Percentiles rank a stretch among this genome's conserved stretches.
phyloP scores from a whole-genome alignment of 768 basidiomycete genomes.

The Hysterangium stoloniferum region DNA sequence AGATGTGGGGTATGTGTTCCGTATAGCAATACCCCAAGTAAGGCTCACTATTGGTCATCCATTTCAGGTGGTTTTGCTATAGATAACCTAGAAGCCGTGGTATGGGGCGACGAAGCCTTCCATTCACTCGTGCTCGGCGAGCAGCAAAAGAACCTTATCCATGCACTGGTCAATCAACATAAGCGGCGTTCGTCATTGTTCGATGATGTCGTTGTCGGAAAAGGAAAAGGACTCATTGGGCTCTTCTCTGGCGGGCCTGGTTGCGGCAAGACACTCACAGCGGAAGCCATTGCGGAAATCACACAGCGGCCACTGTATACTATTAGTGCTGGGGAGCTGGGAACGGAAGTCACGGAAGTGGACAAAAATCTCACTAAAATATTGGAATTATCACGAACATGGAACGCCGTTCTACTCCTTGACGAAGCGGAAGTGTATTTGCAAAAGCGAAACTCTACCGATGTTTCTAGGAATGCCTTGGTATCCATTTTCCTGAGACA shows the following conservation, averaged over 20 bases:
- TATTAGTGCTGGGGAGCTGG: constrained; percentile 28
- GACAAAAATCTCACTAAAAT: constrained; percentile 20
- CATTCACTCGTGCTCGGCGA: background rate
- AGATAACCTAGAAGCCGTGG: background rate
- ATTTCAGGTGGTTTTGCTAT: constrained; percentile 5
- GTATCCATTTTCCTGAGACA: constrained; percentile 31
- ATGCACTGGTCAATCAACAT: constrained; percentile 12
- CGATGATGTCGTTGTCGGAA: constrained; percentile 10
- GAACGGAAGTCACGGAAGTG: constrained; percentile 19
- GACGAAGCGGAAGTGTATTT: constrained; percentile 33
- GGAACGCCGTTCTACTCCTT: constrained; percentile 30
- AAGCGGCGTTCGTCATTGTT: background rate
- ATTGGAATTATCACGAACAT: constrained; percentile 24
- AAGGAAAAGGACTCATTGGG: constrained; percentile 12
- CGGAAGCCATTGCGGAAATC: constrained; percentile 28
- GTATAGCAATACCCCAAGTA: too few relatives aligned
- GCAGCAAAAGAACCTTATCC: constrained; percentile 1
- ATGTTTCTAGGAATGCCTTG: constrained; percentile 26
- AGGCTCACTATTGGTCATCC: background rate
- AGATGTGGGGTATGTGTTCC: constrained; percentile 22
- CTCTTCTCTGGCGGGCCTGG: constrained; percentile 11
- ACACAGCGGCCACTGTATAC: constrained; percentile 24
- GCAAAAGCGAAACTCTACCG: constrained; percentile 16
- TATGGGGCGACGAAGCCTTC: constrained; percentile 9
- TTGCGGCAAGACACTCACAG: constrained; percentile 21